phyloP scores from a whole-genome alignment of 805 yeast genomes.

The Kodamaea laetipori region DNA sequence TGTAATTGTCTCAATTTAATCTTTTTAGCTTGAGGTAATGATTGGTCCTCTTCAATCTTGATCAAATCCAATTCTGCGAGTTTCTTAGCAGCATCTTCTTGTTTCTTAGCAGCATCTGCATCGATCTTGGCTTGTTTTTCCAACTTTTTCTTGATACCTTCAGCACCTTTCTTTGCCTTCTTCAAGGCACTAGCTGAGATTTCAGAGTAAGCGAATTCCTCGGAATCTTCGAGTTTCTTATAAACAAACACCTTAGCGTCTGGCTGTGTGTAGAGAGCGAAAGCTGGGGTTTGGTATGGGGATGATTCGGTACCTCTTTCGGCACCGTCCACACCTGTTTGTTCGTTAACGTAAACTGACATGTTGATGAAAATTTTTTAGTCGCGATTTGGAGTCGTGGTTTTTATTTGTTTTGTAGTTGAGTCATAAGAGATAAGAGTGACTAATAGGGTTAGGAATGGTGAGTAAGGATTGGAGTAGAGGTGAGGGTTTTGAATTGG shows the following conservation, averaged over 20 bases:
- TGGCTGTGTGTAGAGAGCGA: constrained; percentile 59
- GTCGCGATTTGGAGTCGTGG: no score
- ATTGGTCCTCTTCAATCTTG: constrained; percentile 67
- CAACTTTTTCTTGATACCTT: constrained; percentile 80
- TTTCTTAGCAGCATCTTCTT: constrained; percentile 65
- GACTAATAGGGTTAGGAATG: no score
- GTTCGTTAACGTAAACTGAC: constrained; percentile 72
- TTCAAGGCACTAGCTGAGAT: constrained; percentile 90
- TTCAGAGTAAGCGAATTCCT: constrained; percentile 61
- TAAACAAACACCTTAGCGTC: constrained; percentile 60
- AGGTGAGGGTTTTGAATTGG: no score
- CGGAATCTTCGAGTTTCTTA: constrained; percentile 57
- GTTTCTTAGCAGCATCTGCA: constrained; percentile 59
- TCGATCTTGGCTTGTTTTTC: constrained; percentile 65
- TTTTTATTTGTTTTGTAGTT: background rate
- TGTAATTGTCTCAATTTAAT: constrained; percentile 64
- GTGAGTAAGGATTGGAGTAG: no score
- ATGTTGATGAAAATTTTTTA: constrained; percentile 23
- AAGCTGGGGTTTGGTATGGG: constrained; percentile 85
- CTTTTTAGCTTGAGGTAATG: constrained; percentile 68
- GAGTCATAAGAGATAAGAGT: no score
- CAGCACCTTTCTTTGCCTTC: constrained; percentile 95
- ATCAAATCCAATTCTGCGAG: constrained; percentile 77
- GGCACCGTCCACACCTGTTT: constrained; percentile 63
- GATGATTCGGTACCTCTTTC: constrained; percentile 63